phyloP scores from a whole-genome alignment of 306 rosid species.

The Prunus salicina region DNA sequence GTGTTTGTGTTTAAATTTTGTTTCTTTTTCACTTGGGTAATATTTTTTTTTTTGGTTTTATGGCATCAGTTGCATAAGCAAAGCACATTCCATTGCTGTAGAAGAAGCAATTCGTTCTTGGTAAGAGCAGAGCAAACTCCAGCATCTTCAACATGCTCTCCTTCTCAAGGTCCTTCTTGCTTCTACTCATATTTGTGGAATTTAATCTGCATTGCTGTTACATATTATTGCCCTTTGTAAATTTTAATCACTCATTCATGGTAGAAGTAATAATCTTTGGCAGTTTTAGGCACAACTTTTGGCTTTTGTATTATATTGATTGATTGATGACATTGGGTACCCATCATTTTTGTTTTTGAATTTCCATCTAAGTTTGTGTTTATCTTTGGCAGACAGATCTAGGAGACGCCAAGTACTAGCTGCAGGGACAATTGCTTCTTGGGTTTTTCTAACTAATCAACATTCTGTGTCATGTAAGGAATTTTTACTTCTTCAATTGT shows the following conservation, averaged over 20 bases:
- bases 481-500: neutral
- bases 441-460: slow-evolving; percentile 58
- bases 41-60: neutral
- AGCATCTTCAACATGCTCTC: slow-evolving; percentile 37
- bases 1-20: neutral
- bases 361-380: slow-evolving; percentile 10
- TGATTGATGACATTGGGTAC: neutral
- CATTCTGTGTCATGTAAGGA: slow-evolving; percentile 76
- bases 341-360: neutral
- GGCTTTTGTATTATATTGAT: neutral
- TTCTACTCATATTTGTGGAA: neutral
- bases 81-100: slow-evolving; percentile 39
- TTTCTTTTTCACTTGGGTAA: neutral
- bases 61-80: slow-evolving; percentile 40
- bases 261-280: neutral
- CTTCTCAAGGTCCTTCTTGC: slow-evolving; percentile 54
- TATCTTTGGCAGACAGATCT: slow-evolving; percentile 58
- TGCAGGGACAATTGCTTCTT: slow-evolving; percentile 52
- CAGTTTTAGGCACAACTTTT: neutral
- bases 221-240: neutral
- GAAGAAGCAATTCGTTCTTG: slow-evolving; percentile 54
- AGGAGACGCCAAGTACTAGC: slow-evolving; percentile 81
- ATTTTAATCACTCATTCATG: neutral
- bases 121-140: slow-evolving; percentile 55
- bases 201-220: neutral